Percentiles rank a stretch among this genome's conserved stretches.
Evolutionary conservation across 139 green algal species (phyloP).

Genomic region (Picochlorum costavermella): DNA sequence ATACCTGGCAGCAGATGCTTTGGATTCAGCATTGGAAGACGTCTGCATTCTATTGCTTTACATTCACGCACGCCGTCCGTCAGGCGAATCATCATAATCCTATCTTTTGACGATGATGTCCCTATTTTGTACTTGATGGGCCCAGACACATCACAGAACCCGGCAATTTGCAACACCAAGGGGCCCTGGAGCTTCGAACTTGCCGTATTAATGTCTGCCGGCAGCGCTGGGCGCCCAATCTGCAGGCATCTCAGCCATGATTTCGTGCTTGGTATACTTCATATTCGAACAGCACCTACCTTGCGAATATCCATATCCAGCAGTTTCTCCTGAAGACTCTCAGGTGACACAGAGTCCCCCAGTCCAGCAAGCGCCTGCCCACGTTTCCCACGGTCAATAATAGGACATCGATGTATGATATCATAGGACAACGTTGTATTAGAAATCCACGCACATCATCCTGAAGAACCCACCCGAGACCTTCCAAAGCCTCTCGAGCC

Average conservation of each 20-base stretch:
- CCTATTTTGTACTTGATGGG: conserved; percentile 8
- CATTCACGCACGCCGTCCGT: conserved; percentile 18
- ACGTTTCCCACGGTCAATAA: too few species aligned
- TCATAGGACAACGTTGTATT: not conserved
- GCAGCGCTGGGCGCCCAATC: conserved; percentile 15
- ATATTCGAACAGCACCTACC: not conserved
- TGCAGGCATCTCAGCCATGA: conserved; percentile 6
- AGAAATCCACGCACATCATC: not conserved
- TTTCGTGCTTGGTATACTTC: not conserved
- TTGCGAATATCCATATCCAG: not conserved
- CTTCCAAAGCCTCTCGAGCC: not conserved
- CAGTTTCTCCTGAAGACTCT: not conserved
- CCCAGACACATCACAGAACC: not conserved
- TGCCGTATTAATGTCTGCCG: conserved; percentile 15
- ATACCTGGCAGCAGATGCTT: conserved; percentile 17
- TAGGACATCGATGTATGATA: too few species aligned
- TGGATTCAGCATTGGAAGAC: conserved; percentile 2
- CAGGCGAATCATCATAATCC: conserved; percentile 18
- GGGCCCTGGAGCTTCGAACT: conserved; percentile 15
- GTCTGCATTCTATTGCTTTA: conserved; percentile 16
- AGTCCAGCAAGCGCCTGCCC: not conserved
- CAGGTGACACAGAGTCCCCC: not conserved
- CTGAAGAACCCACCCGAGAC: not conserved
- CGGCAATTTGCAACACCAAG: conserved; percentile 15
- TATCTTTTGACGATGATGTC: conserved; percentile 3